These are phyloP conservation scores for Bruguiera sexangula DNA, from an alignment of 345 rosid genomes.

Conservation along the genomic window DNA sequence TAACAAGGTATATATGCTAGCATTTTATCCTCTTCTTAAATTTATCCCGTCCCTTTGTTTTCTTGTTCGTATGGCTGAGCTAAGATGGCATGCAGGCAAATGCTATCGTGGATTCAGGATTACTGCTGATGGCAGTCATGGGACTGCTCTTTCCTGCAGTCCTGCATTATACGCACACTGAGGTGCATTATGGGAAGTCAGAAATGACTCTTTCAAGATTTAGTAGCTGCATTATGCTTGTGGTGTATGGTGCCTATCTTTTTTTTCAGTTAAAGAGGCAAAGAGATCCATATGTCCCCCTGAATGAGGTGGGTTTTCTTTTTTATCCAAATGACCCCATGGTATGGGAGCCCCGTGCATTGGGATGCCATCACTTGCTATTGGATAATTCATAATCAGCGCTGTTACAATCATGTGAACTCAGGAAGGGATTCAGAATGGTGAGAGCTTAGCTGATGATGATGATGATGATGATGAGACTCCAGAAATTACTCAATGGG, in stretches of 20 bases:
- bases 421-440: constrained; percentile 58
- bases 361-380: background rate
- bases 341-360: background rate
- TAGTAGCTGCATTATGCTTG: constrained; percentile 89
- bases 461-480: constrained; percentile 46
- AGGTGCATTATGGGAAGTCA: constrained; percentile 78
- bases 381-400: background rate
- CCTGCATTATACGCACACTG: constrained; percentile 82
- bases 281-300: constrained; percentile 45
- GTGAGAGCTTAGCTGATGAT: constrained; percentile 31
- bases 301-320: constrained; percentile 53
- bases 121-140: constrained; percentile 97
- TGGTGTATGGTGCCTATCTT: constrained; percentile 81
- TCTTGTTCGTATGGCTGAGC: constrained; percentile 24
- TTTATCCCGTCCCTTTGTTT: constrained; percentile 4
- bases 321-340: background rate
- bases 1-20: constrained; percentile 56
- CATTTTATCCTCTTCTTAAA: constrained; percentile 1
- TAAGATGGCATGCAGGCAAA: constrained; percentile 55
- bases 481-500: constrained; percentile 83
- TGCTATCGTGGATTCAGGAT: constrained; percentile 78
- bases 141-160: constrained; percentile 92
- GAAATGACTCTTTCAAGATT: constrained; percentile 93
- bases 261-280: constrained; percentile 73
- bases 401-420: constrained; percentile 21